Base-by-base conservation (phyloP, 768 basidiomycete species). In the Pleurotus sapidus region DNA sequence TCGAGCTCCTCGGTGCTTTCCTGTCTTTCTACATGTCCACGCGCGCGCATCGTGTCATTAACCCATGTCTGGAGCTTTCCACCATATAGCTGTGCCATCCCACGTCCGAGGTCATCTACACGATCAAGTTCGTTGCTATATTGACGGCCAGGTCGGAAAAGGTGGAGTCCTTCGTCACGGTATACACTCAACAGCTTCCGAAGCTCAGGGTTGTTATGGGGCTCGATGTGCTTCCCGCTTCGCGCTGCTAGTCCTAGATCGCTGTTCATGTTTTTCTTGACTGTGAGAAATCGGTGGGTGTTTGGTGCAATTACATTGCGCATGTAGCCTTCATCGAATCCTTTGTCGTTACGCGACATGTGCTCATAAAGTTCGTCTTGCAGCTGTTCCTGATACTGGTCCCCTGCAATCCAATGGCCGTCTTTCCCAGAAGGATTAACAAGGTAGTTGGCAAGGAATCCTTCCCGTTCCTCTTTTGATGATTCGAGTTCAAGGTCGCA, bases 321-420 rank as follows among this genome's bases (percentile, higher is more conserved):
- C n/a, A 72, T 63, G 54, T 68, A 71, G 2, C 56, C 17, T 18
- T 60, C 58, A 8, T 65, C 70, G 59, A 68, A 73, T 3, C 68
- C 67, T 2, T 61, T 56, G 34, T 67, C 68, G 46, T 70, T 71
- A n/a, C 67, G 60, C 14, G 49, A 34, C 3, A 70, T 64, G 7
- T 67, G 57, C 1, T 64, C 66, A 48, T 72, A 68, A 11, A 73
- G 63, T 17, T 67, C 60, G 6, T 61, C 60, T 47, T 73, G 72
- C 46, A 70, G 63, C 45, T 68, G 66, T 51, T 74, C 74, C 51
- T 75, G 72, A 25, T 70, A 62, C 18, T 72, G 60, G 45, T 74
- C 72, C 6, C 64, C 65, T 0, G 64, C 67, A 2, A 56, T 50
- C 30, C 59, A 72, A 8, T 55, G 20, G 1, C 70, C 70, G 0